Conservation (phyloP, 139 green algal genomes). For the Pseudopediastrum boryanum region DNA sequence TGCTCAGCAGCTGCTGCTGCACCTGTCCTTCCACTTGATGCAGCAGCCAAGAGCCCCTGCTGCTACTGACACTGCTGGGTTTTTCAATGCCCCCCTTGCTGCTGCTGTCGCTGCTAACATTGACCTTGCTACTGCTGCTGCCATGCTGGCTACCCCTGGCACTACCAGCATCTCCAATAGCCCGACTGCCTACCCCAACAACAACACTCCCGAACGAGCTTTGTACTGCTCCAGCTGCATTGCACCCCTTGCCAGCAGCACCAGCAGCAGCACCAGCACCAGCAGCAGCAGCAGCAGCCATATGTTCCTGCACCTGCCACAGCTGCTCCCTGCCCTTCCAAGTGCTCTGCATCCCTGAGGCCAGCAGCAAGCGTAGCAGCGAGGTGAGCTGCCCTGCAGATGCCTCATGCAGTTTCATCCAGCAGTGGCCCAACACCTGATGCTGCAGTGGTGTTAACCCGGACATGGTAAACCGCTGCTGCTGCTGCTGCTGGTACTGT, state of each 20-base stretch:
- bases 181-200: not conserved
- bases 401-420: not conserved
- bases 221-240: not conserved
- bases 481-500: not conserved
- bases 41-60: too few species aligned
- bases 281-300: not conserved
- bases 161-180: not conserved
- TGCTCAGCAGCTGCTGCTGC: too few species aligned
- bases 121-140: not conserved
- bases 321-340: too few species aligned
- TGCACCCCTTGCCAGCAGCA: not conserved
- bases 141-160: not conserved
- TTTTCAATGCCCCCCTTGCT: too few species aligned
- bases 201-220: not conserved
- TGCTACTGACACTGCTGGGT: too few species aligned
- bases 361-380: not conserved
- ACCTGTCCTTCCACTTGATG: too few species aligned
- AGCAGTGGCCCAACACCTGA: not conserved
- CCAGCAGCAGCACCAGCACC: not conserved
- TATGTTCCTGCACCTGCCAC: constrained; percentile 11
- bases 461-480: not conserved
- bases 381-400: not conserved
- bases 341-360: too few species aligned
- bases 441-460: not conserved
- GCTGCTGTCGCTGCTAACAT: not conserved